Percentiles rank a stretch among this genome's conserved stretches.
Conservation (phyloP, 2,329 filamentous ascomycete genomes). For the Fusarium marasasianum region DNA sequence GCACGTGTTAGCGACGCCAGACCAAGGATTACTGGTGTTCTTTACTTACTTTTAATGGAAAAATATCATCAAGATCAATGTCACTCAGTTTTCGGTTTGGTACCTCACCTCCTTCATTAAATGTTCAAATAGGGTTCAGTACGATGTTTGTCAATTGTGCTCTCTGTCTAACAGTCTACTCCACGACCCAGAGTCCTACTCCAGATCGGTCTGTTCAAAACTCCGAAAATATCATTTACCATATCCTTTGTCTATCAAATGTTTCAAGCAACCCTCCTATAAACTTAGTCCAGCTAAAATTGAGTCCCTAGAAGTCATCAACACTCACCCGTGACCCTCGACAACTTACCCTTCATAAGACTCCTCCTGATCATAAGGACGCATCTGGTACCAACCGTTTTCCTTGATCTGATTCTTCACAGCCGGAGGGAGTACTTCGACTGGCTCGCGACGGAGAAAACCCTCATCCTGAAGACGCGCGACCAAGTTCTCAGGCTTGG, state of each 20-base stretch:
- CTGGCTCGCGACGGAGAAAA: not conserved
- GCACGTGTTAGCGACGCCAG: fast-evolving
- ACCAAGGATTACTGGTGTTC: fast-evolving
- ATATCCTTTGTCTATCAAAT: not conserved
- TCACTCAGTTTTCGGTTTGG: too few relatives aligned
- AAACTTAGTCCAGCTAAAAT: not conserved
- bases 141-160: not conserved
- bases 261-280: not conserved
- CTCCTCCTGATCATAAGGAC: not conserved
- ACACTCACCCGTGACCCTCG: not conserved
- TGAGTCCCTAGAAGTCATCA: not conserved
- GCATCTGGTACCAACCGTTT: conserved; percentile 3
- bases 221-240: not conserved
- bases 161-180: not conserved
- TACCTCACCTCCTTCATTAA: not conserved
- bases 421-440: not conserved
- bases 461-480: not conserved
- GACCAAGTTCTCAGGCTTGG: not conserved
- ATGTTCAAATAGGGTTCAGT: not conserved
- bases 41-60: not conserved
- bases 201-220: not conserved
- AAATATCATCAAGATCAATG: fast-evolving
- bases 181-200: too few relatives aligned
- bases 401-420: not conserved
- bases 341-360: not conserved